Percentiles rank a stretch among this genome's conserved stretches.
Conservation (phyloP, 352 stramenopile species). For the Globisporangium viniferum region DNA sequence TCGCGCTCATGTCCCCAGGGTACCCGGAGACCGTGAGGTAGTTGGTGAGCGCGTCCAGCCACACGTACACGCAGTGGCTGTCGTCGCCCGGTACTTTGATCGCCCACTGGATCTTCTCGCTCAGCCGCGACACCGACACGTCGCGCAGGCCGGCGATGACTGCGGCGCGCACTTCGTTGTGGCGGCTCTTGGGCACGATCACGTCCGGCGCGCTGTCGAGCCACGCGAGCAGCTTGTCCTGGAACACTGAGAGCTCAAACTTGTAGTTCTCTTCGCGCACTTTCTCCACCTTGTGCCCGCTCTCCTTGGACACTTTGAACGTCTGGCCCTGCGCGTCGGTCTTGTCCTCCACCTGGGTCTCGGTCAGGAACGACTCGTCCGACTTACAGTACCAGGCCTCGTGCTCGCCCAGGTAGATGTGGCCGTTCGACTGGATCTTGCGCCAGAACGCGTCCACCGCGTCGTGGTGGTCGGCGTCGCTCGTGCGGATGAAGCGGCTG, state of each 20-base stretch:
- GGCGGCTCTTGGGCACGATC: slow-evolving; percentile 87
- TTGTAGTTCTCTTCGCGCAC: slow-evolving; percentile 99
- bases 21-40: slow-evolving; percentile 97
- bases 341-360: slow-evolving; percentile 93
- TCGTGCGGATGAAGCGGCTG: slow-evolving; percentile 97
- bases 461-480: slow-evolving; percentile 90
- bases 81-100: slow-evolving; percentile 91
- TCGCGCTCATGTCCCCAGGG: slow-evolving; percentile 37
- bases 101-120: slow-evolving; percentile 95
- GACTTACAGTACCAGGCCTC: slow-evolving; percentile 98
- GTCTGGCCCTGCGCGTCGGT: slow-evolving; percentile 31
- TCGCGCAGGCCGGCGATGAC: slow-evolving; percentile 92
- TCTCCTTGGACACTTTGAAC: slow-evolving; percentile 85
- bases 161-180: slow-evolving; percentile 91
- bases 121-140: slow-evolving; percentile 95
- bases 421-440: slow-evolving; percentile 82
- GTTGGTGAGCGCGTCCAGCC: slow-evolving; percentile 98
- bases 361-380: slow-evolving; percentile 98
- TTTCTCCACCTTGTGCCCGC: slow-evolving; percentile 92
- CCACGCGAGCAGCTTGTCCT: slow-evolving; percentile 91
- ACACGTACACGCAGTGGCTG: slow-evolving; percentile 98
- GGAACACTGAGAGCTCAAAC: slow-evolving; percentile 94
- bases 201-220: slow-evolving; percentile 85
- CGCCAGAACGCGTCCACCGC: slow-evolving; percentile 92
- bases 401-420: slow-evolving; percentile 98